Percentiles rank a stretch among this genome's conserved stretches.
These are phyloP conservation scores for Candida chilensis DNA, from an alignment of 805 yeast species.

Conservation along the genomic window DNA sequence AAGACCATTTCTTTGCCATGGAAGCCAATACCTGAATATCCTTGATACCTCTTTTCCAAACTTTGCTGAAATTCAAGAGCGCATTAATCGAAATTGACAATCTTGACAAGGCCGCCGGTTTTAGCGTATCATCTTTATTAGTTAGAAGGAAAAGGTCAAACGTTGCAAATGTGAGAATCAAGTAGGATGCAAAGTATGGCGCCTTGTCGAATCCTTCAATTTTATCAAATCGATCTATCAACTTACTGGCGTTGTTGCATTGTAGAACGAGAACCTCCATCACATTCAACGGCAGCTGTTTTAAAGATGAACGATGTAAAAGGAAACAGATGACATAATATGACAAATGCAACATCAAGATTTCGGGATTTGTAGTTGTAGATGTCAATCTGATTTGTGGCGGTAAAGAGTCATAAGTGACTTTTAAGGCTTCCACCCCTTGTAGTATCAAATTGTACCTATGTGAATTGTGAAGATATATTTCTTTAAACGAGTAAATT, in stretches of 20 bases:
- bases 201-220: constrained; percentile 7
- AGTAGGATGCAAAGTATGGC: constrained; percentile 20
- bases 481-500: constrained; percentile 21
- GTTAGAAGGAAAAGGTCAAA: constrained; percentile 19
- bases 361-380: constrained; percentile 8
- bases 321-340: constrained; percentile 13
- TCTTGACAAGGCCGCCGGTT: constrained; percentile 8
- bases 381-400: constrained; percentile 5
- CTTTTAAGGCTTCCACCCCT: constrained; percentile 12
- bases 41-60: constrained; percentile 17
- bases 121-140: constrained; percentile 10
- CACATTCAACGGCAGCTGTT: constrained; percentile 15
- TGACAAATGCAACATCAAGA: constrained; percentile 15
- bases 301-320: constrained; percentile 17
- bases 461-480: constrained; percentile 19
- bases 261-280: constrained; percentile 11
- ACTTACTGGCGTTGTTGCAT: constrained; percentile 10
- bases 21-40: constrained; percentile 13
- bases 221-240: constrained; percentile 8
- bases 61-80: constrained; percentile 10
- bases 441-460: constrained; percentile 14
- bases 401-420: constrained; percentile 13
- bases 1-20: constrained; percentile 15
- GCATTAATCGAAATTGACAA: constrained; percentile 10
- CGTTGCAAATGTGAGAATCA: constrained; percentile 17